These are phyloP conservation scores for Rhodomyrtus tomentosa DNA, from an alignment of 345 rosid species.

Conservation along the genomic window DNA sequence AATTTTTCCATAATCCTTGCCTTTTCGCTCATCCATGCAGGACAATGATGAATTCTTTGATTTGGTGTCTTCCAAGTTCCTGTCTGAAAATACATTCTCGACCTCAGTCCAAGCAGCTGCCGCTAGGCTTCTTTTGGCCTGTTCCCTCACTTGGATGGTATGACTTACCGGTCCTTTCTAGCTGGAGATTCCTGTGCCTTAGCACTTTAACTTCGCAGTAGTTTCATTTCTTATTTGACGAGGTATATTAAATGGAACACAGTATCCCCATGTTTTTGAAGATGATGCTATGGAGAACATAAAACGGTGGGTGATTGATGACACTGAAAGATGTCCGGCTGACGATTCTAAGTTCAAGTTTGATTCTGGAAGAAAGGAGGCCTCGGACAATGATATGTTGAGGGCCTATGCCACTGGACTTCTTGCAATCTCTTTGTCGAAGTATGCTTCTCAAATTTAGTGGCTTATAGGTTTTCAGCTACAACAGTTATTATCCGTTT, in stretches of 20 bases:
- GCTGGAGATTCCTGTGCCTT: not conserved
- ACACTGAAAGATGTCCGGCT: constrained; percentile 34
- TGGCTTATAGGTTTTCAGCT: not conserved
- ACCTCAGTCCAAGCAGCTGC: constrained; percentile 75
- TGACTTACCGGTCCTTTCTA: not conserved
- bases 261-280: constrained; percentile 94
- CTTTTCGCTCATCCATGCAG: constrained; percentile 23
- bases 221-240: not conserved
- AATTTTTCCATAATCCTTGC: not conserved
- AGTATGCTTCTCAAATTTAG: constrained; percentile 26
- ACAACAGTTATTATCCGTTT: not conserved
- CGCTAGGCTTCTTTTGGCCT: constrained; percentile 68
- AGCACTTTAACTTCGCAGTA: not conserved
- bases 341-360: constrained; percentile 35
- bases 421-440: constrained; percentile 71
- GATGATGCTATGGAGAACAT: constrained; percentile 64
- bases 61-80: constrained; percentile 72
- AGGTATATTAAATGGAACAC: constrained; percentile 4
- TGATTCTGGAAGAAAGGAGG: constrained; percentile 42
- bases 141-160: constrained; percentile 79
- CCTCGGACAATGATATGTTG: constrained; percentile 74
- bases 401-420: constrained; percentile 87
- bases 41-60: constrained; percentile 98
- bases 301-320: constrained; percentile 87
- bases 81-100: constrained; percentile 68